Conservation (phyloP, 495 filamentous ascomycete species). For the Echria macrotheca region DNA sequence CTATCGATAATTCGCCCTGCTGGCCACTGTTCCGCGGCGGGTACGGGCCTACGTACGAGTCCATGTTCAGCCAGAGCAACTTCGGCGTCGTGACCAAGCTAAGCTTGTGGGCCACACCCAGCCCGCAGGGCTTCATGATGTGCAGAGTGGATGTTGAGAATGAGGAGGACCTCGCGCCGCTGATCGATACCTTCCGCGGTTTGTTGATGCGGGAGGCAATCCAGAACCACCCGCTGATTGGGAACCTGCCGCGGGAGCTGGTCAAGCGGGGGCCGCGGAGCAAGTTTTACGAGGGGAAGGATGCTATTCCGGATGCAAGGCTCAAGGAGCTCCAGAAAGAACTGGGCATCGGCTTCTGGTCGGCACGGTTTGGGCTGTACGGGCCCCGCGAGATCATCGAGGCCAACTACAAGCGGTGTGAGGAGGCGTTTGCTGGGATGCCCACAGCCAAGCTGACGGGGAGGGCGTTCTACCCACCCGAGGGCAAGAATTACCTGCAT, state of each 20-base stretch:
- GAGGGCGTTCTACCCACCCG: background rate
- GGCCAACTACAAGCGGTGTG: no score
- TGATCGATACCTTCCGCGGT: constrained; percentile 25
- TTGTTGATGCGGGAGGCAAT: constrained; percentile 16
- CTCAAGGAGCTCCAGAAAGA: no score
- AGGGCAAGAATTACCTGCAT: background rate
- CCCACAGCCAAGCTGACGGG: background rate
- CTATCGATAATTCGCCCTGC: constrained; percentile 27
- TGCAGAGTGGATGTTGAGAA: constrained; percentile 40
- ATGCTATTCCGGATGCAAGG: no score
- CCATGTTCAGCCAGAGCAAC: constrained; percentile 42
- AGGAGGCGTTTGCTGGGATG: background rate
- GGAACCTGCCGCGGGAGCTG: no score
- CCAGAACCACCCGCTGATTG: constrained; percentile 20
- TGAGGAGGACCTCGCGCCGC: constrained; percentile 30
- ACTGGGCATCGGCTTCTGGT: no score
- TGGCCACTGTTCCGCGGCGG: constrained; percentile 17
- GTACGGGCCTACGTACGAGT: constrained; percentile 37
- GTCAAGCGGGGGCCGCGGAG: no score
- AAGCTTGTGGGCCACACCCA: constrained; percentile 36
- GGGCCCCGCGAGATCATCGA: no score
- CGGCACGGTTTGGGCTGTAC: no score
- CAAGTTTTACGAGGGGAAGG: no score
- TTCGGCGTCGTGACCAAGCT: constrained; percentile 42
- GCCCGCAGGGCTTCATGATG: constrained; percentile 39